Conservation (phyloP, 768 basidiomycete genomes). For the Boletales sp. region DNA sequence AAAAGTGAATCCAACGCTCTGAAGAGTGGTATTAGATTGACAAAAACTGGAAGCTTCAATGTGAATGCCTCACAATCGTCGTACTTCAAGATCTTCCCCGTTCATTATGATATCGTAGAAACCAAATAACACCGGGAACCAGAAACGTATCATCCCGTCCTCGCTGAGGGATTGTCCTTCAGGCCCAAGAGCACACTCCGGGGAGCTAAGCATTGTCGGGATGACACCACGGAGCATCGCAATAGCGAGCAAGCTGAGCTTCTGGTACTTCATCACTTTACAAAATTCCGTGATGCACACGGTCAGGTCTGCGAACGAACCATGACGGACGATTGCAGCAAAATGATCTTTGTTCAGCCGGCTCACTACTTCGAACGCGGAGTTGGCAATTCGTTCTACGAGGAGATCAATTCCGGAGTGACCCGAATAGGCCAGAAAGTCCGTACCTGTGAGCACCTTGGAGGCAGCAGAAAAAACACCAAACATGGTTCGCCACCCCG, state of each 20-base stretch:
- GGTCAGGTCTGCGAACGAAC: conserved; percentile 92
- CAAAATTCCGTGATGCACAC: conserved; percentile 99
- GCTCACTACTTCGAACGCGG: conserved; percentile 95
- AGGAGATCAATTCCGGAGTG: background rate
- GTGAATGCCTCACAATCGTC: conserved; percentile 73
- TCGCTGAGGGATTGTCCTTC: conserved; percentile 44
- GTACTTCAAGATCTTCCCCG: conserved; percentile 96
- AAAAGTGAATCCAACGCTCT: conserved; percentile 98
- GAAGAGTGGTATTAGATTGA: conserved; percentile 7
- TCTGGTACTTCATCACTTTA: conserved; percentile 99
- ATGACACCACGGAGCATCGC: conserved; percentile 94
- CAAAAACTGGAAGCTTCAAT: background rate
- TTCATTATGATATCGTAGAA: conserved; percentile 99
- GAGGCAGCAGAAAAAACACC: conserved; percentile 97
- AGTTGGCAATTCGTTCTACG: conserved; percentile 82
- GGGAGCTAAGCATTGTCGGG: conserved; percentile 82
- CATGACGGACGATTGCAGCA: conserved; percentile 83
- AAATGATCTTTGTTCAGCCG: conserved; percentile 91
- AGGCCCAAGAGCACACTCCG: conserved; percentile 55
- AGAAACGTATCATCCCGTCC: conserved; percentile 92
- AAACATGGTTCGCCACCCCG: conserved; percentile 99
- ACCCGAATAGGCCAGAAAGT: background rate
- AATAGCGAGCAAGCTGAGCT: conserved; percentile 93
- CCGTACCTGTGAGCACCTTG: conserved; percentile 79
- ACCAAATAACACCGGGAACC: conserved; percentile 96